Evolutionary conservation across 2,329 filamentous ascomycete genomes (phyloP), one percentile per base, ranked within the genome.

Genomic region (Ploettnerulaceae sp.): DNA sequence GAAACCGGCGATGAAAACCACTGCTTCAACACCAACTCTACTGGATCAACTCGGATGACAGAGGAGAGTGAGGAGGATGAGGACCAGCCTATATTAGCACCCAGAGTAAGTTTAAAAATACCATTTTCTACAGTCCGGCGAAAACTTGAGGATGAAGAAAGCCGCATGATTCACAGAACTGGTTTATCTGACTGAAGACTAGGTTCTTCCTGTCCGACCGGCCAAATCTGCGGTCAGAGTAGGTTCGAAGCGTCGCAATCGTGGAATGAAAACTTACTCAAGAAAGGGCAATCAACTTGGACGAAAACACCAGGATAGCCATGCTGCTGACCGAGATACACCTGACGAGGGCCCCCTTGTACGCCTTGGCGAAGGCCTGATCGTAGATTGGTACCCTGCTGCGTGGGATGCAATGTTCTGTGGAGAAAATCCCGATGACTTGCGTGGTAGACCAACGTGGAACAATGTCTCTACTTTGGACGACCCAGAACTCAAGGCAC

Each of bases 351-450:
- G 78, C 3, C 80, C 84, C 0, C 70, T 95, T 31, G 76, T 97
- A 55, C 80, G 86, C 26, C 76, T 91, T 20, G 84, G 86, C 40
- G 93, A 98, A 66, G 87, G 80, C 18, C 81, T 98, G 37, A 73
- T 97, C 5, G 77, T 96, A 8, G 90, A 97, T 58, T 98, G 91
- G 90, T 78, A 73, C 33, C 71, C 80, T 6, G 73, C 83, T 6
- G 82, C 81, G 5, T 85, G 79, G 63, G 81, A 91, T 14, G 71
- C 71, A 12, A 71, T 95, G 17, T 97, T 95, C 61, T 62, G 60
- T 35, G 67, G 62, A 21, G 56, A 59, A 25, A 57, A 61, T n/a
- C 41, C 40, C 7, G 64, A 69, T 5, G 67, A 75, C 32, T 1
- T 36, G 11, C 37, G 36, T 15, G 45, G 45, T 17, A 29, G 21